Evolutionary conservation across 139 green algal species (phyloP), one percentile per base, ranked within the genome.

Genomic region (Volvox reticuliferus): DNA sequence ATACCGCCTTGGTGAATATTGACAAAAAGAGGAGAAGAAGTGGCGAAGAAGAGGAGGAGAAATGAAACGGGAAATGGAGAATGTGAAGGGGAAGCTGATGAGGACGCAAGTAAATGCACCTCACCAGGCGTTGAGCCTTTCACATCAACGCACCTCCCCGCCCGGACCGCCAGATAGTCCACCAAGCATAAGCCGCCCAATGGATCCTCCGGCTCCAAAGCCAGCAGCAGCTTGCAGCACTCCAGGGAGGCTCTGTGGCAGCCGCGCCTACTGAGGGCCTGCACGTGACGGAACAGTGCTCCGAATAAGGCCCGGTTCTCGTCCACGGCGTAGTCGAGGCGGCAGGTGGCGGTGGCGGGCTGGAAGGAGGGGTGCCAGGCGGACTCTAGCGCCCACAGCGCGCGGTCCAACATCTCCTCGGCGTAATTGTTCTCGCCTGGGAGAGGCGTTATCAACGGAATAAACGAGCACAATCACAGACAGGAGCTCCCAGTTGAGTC

Each of bases 141-240:
- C 44, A 55, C 5, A 55, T 9, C 44, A 14, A 0, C 69, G 0
- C 35, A 76, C 95, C 73, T 93, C n/a, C 85, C 92, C 89, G 95
- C 95, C n/a, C 97, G 89, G 75, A 99, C 92, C 2, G 97, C 97
- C 73, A 98, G 94, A 93, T 99, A 99, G 93, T 99, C 97, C 18
- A 99, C 94, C 91, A 94, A 94, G 61, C 93, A 94, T 9, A 98
- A 93, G 33, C 87, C 95, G 9, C 98, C 98, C 79, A 96, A 65
- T 0, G 98, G 98, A 88, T 99, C 98, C 24, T 95, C 92, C 2
- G 92, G 91, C 85, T 99, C 95, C 69, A 99, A 91, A 21, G 93
- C 91, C 89, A 99, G 94, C 88, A 99, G 92, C 94, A 99, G 94
- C 95, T 99, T 99, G 92, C 93, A 96, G 30, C 93, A 93, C 94